Conservation (phyloP, 306 rosid species). For the Dryas octopetala region DNA sequence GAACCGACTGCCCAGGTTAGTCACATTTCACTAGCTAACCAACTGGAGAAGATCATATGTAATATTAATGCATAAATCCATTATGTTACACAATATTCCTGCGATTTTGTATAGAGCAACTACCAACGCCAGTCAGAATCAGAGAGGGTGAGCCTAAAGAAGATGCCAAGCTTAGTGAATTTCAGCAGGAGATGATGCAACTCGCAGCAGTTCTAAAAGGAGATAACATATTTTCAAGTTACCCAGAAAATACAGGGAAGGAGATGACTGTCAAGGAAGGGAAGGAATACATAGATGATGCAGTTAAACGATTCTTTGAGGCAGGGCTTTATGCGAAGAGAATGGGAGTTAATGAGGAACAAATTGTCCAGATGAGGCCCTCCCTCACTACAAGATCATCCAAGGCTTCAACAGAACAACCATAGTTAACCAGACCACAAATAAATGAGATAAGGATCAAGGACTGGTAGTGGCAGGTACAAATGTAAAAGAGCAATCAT, state of each 20-base stretch:
- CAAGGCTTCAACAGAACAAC: constrained; percentile 12
- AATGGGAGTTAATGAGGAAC: constrained; percentile 77
- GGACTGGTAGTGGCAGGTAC: not conserved
- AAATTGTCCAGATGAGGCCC: constrained; percentile 84
- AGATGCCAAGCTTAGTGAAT: constrained; percentile 56
- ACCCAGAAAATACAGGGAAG: constrained; percentile 54
- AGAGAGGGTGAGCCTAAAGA: constrained; percentile 57
- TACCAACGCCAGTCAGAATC: constrained; percentile 57
- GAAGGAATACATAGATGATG: constrained; percentile 63
- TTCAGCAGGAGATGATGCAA: constrained; percentile 79
- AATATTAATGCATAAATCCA: not conserved
- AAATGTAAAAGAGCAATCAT: not conserved
- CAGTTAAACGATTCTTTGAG: constrained; percentile 64
- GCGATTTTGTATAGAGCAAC: constrained; percentile 44
- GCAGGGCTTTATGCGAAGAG: constrained; percentile 66
- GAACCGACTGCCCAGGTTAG: constrained; percentile 92
- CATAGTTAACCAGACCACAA: constrained; percentile 9
- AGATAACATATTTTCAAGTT: constrained; percentile 64
- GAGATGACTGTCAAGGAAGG: constrained; percentile 75
- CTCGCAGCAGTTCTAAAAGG: constrained; percentile 82
- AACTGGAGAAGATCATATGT: not conserved
- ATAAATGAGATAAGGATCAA: not conserved
- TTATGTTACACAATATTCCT: too few species aligned
- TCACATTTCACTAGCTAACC: constrained; percentile 1
- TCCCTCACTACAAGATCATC: constrained; percentile 70